Evolutionary conservation across 148 eudicot species (phyloP), one percentile per base, ranked within the genome.

Genomic region (Cornus controversa): DNA sequence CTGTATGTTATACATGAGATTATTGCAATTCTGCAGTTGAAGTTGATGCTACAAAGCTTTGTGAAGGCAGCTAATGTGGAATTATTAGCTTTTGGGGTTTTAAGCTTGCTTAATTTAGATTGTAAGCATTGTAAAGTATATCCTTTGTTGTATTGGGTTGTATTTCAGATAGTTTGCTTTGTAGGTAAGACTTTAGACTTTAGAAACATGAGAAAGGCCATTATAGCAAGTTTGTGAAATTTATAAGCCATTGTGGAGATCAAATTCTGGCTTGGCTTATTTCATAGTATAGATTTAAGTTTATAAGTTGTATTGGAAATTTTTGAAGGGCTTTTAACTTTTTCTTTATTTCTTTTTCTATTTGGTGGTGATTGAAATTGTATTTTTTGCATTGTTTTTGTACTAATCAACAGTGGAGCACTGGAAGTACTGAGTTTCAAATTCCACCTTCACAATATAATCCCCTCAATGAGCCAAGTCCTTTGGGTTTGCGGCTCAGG

Each of bases 381-480:
- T 37, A 62, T 53, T 67, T 60, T 76, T 53, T n/a, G 53, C 14
- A 54, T 47, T 15, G 13, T 5, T 72, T 58, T 20, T 65, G 34
- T 77, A 27, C 27, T 9, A 45, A 36, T 79, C 16, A 73, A 66
- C 85, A 92, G 91, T 63, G 65, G 72, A 66, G 78, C 70, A 66
- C 76, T 18, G 81, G 72, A 45, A 84, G 67, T 70, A 76, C 78
- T 75, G 72, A 74, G 77, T 85, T 86, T 78, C 72, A 82, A 62
- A 31, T 83, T 67, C 67, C 79, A 22, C 84, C 86, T 68, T 66
- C 84, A 10, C 89, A 87, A 70, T 86, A 81, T 80, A 86, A 90
- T 83, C 91, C 92, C 15, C 91, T 93, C 27, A 84, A 84, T 80
- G 92, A 89, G 74, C 98, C 98, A 31, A 87, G 96, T 25, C 96